Evolutionary conservation across 257 asterid species (phyloP).

Genomic region (Penstemon eatonii): DNA sequence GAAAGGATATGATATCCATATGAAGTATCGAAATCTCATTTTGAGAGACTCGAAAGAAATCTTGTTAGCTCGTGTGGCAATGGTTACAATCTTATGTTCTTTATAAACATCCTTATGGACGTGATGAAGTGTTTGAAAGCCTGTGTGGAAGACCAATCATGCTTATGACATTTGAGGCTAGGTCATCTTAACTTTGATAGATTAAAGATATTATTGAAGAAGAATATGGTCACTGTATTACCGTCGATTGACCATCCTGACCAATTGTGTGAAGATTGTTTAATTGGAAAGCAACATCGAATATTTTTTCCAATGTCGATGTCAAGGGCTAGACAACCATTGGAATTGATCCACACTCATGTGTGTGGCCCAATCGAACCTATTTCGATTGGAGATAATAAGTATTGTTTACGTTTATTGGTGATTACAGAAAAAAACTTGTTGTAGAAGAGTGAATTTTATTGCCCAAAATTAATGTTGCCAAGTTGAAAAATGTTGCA

Average conservation of each 20-base stretch:
- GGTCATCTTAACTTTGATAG: conserved; percentile 11
- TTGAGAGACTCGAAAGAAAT: background rate
- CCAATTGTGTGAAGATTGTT: conserved; percentile 17
- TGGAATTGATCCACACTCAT: too few species aligned
- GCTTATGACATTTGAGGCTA: background rate
- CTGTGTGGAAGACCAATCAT: conserved; percentile 1
- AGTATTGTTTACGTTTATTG: too few species aligned
- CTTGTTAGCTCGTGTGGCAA: background rate
- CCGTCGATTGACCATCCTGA: background rate
- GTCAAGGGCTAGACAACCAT: too few species aligned
- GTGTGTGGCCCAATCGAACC: too few species aligned
- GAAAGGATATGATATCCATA: background rate
- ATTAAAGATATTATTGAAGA: background rate
- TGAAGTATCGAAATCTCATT: background rate
- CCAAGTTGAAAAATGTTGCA: too few species aligned
- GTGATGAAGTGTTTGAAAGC: background rate
- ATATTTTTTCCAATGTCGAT: too few species aligned
- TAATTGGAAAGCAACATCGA: background rate
- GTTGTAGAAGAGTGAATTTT: too few species aligned
- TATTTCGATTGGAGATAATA: too few species aligned
- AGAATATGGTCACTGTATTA: conserved; percentile 19
- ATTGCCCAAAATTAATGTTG: too few species aligned
- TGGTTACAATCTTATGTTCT: background rate
- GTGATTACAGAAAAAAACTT: too few species aligned
- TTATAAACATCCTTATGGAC: background rate